Conservation (phyloP, 2,329 filamentous ascomycete species). For the Neofusicoccum kwambonambiense region DNA sequence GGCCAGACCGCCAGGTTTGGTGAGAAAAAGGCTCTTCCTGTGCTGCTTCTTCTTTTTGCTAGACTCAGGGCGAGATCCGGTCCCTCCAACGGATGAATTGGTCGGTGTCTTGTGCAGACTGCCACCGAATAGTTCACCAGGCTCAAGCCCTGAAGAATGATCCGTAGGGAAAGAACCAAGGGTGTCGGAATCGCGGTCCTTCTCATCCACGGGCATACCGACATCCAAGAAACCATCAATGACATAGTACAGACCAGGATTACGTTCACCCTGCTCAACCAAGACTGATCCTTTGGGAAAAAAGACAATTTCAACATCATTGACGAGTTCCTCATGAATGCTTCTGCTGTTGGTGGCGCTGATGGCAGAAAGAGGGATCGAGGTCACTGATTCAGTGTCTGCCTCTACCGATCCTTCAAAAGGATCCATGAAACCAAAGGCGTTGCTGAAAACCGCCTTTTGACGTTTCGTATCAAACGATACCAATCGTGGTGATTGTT, state of each 20-base stretch:
- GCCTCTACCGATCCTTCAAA: conserved; percentile 76
- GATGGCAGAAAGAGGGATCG: conserved; percentile 44
- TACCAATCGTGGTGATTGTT: conserved; percentile 79
- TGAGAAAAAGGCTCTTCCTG: conserved; percentile 77
- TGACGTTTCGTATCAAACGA: conserved; percentile 80
- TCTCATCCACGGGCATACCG: conserved; percentile 73
- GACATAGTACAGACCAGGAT: conserved; percentile 94
- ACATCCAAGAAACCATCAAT: conserved; percentile 96
- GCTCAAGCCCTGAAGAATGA: conserved; percentile 32
- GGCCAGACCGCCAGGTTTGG: conserved; percentile 90
- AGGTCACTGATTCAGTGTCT: conserved; percentile 80
- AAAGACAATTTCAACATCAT: conserved; percentile 95
- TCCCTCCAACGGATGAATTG: conserved; percentile 23
- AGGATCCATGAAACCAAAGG: conserved; percentile 87
- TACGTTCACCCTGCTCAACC: conserved; percentile 95
- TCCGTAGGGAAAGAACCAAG: conserved; percentile 41
- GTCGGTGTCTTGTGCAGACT: conserved; percentile 28
- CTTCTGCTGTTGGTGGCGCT: conserved; percentile 48
- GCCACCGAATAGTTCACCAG: conserved; percentile 30
- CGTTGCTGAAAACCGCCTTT: conserved; percentile 78
- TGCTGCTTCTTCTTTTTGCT: conserved; percentile 48
- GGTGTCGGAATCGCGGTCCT: conserved; percentile 45
- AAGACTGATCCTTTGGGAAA: conserved; percentile 93
- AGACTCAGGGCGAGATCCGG: conserved; percentile 22
- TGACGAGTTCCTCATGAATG: conserved; percentile 73